Percentiles rank a stretch among this genome's conserved stretches.
phyloP scores from a whole-genome alignment of 176 grass and related monocot species.

The Phoenix roebelenii region DNA sequence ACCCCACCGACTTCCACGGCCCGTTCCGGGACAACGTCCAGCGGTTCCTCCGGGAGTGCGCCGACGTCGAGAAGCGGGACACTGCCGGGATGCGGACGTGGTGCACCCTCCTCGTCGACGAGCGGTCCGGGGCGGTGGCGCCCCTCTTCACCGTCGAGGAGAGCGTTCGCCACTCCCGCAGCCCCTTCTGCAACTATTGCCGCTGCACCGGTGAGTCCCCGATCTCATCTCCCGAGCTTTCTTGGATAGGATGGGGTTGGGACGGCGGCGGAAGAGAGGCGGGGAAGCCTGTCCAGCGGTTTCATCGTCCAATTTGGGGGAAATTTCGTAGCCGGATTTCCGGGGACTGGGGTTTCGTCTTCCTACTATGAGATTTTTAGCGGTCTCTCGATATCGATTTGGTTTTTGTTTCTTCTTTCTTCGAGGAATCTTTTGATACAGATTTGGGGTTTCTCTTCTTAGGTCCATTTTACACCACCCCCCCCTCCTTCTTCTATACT shows the following conservation, averaged over 20 bases:
- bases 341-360: too few relatives aligned
- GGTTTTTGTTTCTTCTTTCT: too few relatives aligned
- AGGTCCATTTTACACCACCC: too few relatives aligned
- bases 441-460: too few relatives aligned
- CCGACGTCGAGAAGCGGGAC: neutral
- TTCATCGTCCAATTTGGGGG: too few relatives aligned
- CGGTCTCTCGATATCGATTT: too few relatives aligned
- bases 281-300: too few relatives aligned
- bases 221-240: neutral
- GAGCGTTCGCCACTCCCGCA: slow-evolving; percentile 22
- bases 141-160: slow-evolving; percentile 66
- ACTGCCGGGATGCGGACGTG: slow-evolving; percentile 27
- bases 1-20: slow-evolving; percentile 30
- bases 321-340: too few relatives aligned
- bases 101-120: slow-evolving; percentile 47
- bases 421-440: too few relatives aligned
- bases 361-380: too few relatives aligned
- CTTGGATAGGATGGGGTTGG: neutral
- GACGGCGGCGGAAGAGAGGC: too few relatives aligned
- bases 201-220: slow-evolving; percentile 46
- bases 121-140: slow-evolving; percentile 27
- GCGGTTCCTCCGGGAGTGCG: slow-evolving; percentile 43
- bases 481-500: too few relatives aligned
- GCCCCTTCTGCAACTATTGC: slow-evolving; percentile 53
- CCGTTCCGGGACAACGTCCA: slow-evolving; percentile 66